These are phyloP conservation scores for Ammopiptanthus mongolicus DNA, from an alignment of 306 rosid genomes.

Conservation along the genomic window DNA sequence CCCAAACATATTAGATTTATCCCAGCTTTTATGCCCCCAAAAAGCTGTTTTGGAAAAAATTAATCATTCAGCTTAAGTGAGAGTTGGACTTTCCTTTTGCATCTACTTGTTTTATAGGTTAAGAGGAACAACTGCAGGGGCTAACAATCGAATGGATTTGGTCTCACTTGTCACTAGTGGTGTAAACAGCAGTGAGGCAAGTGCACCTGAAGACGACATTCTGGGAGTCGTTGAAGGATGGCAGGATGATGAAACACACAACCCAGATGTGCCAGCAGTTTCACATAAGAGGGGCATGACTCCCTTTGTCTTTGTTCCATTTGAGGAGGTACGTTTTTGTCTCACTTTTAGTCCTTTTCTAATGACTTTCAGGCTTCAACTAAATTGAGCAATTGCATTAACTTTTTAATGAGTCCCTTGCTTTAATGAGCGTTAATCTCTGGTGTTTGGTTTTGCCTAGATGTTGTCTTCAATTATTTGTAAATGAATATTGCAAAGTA, in stretches of 20 bases:
- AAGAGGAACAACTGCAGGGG: conserved; percentile 76
- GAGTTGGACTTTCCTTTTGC: conserved; percentile 4
- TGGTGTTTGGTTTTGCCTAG: background rate
- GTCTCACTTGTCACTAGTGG: conserved; percentile 89
- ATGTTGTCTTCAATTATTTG: background rate
- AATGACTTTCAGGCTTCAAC: background rate
- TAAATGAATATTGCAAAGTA: background rate
- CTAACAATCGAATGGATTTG: conserved; percentile 93
- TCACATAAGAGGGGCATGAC: conserved; percentile 82
- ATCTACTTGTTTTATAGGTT: conserved; percentile 42
- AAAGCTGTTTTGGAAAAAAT: too few species aligned
- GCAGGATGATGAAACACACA: conserved; percentile 95
- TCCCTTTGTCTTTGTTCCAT: conserved; percentile 85
- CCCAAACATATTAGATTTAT: too few species aligned
- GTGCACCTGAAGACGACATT: conserved; percentile 63
- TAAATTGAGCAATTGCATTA: background rate
- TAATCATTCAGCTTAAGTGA: too few species aligned
- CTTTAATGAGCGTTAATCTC: background rate
- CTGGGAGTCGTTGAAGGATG: conserved; percentile 87
- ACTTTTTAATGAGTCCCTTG: background rate
- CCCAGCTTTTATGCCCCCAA: too few species aligned
- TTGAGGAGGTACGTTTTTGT: conserved; percentile 61
- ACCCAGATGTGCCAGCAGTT: conserved; percentile 91
- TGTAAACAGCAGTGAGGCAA: conserved; percentile 56
- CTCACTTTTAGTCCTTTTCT: background rate